phyloP scores from a whole-genome alignment of 495 filamentous ascomycete genomes.

The Terfezia claveryi region DNA sequence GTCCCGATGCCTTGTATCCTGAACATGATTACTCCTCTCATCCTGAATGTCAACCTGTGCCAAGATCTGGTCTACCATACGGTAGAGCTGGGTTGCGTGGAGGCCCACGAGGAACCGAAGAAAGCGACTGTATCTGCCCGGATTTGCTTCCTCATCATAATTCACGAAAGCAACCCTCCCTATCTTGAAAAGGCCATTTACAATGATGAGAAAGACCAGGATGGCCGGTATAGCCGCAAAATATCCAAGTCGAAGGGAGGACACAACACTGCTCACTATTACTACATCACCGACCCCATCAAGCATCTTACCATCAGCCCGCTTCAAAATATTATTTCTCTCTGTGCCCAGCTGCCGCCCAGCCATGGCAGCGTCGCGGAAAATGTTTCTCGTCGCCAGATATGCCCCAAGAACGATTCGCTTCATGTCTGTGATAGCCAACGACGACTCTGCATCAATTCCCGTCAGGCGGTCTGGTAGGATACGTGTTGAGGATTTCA shows the following conservation, averaged over 20 bases:
- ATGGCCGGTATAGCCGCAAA: background rate
- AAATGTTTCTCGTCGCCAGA: constrained; percentile 4
- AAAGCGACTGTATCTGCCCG: too few relatives aligned
- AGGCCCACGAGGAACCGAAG: too few relatives aligned
- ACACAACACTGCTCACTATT: background rate
- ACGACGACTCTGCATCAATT: background rate
- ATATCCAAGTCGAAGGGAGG: background rate
- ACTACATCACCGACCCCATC: background rate
- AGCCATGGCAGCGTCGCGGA: constrained; percentile 2
- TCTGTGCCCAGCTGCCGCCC: background rate
- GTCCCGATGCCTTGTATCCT: too few relatives aligned
- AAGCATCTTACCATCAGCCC: background rate
- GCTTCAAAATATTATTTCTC: background rate
- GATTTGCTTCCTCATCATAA: too few relatives aligned
- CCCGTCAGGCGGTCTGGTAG: background rate
- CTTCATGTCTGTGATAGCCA: background rate
- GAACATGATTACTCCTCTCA: too few relatives aligned
- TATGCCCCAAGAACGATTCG: constrained; percentile 4
- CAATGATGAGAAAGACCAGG: background rate
- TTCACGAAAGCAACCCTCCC: too few relatives aligned
- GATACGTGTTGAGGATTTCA: too few relatives aligned
- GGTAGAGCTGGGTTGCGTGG: background rate
- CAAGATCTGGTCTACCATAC: background rate
- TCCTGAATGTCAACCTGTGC: background rate
- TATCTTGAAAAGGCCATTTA: background rate